Evolutionary conservation across 176 grass and related monocot species (phyloP).

Genomic region (Hyparrhenia diplandra): DNA sequence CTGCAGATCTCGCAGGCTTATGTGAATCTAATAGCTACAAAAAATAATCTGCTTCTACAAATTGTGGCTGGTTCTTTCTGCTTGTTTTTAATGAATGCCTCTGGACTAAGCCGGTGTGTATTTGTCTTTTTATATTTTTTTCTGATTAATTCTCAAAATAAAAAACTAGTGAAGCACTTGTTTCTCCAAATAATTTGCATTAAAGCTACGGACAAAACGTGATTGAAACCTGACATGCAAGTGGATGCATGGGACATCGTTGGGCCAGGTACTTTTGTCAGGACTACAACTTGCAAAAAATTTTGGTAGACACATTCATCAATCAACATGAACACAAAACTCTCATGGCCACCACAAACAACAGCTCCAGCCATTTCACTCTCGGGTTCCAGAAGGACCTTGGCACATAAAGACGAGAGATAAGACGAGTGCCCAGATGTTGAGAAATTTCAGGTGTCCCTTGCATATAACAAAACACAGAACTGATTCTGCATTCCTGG

Average conservation of each 20-base stretch:
- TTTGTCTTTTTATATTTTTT: not conserved
- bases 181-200: conserved; percentile 25
- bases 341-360: conserved; percentile 8
- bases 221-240: conserved; percentile 30
- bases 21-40: not conserved
- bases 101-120: not conserved
- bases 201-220: conserved; percentile 33
- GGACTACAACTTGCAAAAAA: conserved; percentile 4
- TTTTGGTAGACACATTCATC: not conserved
- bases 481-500: too few species aligned
- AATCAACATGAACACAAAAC: conserved; percentile 3
- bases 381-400: conserved; percentile 16
- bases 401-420: not conserved
- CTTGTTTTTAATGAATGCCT: not conserved
- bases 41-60: not conserved
- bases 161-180: not conserved
- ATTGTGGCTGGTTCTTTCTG: not conserved
- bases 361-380: not conserved
- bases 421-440: not conserved
- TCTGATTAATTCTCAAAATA: not conserved
- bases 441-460: not conserved
- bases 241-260: conserved; percentile 18
- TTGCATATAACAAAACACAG: not conserved
- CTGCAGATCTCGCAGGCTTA: not conserved
- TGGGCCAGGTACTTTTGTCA: conserved; percentile 24